A percentile compares a stretch with the other conserved stretches of the same genome.
phyloP scores from a whole-genome alignment of 164 flowering plant species.

The Pachysandra terminalis region DNA sequence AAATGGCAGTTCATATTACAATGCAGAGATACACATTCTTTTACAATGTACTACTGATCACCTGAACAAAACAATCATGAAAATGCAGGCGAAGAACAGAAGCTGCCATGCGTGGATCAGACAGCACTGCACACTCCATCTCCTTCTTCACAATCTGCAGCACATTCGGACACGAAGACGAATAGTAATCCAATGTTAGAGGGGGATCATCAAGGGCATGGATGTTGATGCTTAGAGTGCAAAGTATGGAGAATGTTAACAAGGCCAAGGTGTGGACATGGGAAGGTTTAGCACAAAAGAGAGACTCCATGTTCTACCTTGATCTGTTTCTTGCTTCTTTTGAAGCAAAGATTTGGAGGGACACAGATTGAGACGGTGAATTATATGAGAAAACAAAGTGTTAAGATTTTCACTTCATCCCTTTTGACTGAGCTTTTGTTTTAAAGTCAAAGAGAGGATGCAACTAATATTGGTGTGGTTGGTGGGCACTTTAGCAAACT shows the following conservation, averaged over 20 bases:
- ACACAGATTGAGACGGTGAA: neutral
- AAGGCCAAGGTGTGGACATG: conserved; percentile 14
- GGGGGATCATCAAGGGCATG: conserved; percentile 38
- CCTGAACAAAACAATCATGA: conserved; percentile 98
- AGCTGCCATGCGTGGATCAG: conserved; percentile 83
- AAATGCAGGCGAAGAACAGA: conserved; percentile 69
- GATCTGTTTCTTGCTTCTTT: neutral
- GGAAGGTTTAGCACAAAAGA: conserved; percentile 7
- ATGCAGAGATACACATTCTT: neutral
- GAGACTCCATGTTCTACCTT: conserved; percentile 21
- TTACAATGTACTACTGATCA: conserved; percentile 7
- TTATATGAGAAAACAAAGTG: conserved; percentile 14
- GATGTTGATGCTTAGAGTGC: conserved; percentile 14
- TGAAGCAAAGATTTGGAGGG: no score
- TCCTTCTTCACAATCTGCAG: conserved; percentile 56
- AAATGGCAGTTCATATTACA: neutral
- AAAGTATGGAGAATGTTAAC: conserved; percentile 18
- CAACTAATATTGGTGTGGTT: conserved; percentile 57
- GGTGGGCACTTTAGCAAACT: conserved; percentile 42
- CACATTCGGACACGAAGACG: conserved; percentile 56
- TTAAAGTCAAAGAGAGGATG: conserved; percentile 76
- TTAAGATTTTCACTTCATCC: no score
- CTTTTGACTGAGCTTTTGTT: conserved; percentile 2
- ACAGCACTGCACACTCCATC: conserved; percentile 77
- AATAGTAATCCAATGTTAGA: conserved; percentile 72